phyloP scores from a whole-genome alignment of 768 basidiomycete species.

The Kwoniella sp. region DNA sequence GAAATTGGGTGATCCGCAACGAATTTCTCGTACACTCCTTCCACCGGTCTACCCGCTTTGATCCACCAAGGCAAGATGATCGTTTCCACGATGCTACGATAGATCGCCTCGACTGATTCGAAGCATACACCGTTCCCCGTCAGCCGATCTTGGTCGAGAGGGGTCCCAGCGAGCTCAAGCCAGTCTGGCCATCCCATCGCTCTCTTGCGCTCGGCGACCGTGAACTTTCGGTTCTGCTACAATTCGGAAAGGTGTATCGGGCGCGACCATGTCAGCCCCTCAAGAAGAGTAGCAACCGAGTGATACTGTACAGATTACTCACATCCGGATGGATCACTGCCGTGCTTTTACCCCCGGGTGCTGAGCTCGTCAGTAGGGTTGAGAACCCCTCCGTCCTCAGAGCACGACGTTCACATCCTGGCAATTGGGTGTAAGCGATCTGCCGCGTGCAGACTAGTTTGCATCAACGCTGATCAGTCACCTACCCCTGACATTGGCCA shows the following conservation, averaged over 20 bases:
- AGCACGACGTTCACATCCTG: slow-evolving; percentile 20
- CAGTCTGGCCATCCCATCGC: slow-evolving; percentile 38
- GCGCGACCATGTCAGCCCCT: too few relatives aligned
- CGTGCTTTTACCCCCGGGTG: slow-evolving; percentile 31
- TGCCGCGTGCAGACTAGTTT: too few relatives aligned
- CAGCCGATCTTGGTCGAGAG: slow-evolving; percentile 21
- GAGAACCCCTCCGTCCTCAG: slow-evolving; percentile 18
- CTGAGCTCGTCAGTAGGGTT: slow-evolving; percentile 31
- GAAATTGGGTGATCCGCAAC: slow-evolving; percentile 12
- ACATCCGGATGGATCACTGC: slow-evolving; percentile 33
- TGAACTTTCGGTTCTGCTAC: slow-evolving; percentile 30
- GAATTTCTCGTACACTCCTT: slow-evolving; percentile 11
- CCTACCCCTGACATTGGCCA: not conserved
- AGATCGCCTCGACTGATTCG: slow-evolving; percentile 29
- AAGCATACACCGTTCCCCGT: slow-evolving; percentile 32
- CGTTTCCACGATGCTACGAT: slow-evolving; percentile 14
- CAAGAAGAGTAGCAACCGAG: too few relatives aligned
- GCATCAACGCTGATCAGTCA: not conserved
- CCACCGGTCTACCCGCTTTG: slow-evolving; percentile 12
- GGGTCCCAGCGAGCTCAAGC: slow-evolving; percentile 22
- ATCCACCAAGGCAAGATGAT: slow-evolving; percentile 34
- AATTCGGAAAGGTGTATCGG: too few relatives aligned
- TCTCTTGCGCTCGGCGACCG: slow-evolving; percentile 37
- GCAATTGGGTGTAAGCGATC: too few relatives aligned
- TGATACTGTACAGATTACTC: too few relatives aligned